Conservation (phyloP, 768 basidiomycete species). For the Chalciporus sphaerocephalus region DNA sequence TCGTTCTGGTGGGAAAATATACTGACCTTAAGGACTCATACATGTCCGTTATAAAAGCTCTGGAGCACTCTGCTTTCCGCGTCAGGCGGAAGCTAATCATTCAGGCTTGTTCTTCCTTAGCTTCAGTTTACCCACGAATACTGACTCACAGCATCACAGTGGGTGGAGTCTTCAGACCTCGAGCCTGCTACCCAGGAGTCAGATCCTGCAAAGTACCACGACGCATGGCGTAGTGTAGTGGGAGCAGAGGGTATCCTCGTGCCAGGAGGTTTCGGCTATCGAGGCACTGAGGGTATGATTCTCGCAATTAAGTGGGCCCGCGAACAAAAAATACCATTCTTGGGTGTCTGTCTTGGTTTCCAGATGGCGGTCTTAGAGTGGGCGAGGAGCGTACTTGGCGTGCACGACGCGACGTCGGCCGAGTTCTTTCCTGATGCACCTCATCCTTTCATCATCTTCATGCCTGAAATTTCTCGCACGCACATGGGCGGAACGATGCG, state of each 20-base stretch:
- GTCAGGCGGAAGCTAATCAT: constrained; percentile 80
- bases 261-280: constrained; percentile 90
- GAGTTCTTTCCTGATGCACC: constrained; percentile 65
- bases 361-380: constrained; percentile 96
- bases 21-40: constrained; percentile 96
- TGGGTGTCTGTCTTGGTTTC: constrained; percentile 97
- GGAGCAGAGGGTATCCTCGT: constrained; percentile 92
- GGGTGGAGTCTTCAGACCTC: constrained; percentile 94
- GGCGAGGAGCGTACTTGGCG: constrained; percentile 77
- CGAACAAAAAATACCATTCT: constrained; percentile 90
- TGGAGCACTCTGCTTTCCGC: constrained; percentile 95
- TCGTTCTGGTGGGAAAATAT: constrained; percentile 96
- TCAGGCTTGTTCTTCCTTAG: constrained; percentile 49
- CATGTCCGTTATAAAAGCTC: constrained; percentile 94
- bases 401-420: constrained; percentile 73
- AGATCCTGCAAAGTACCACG: constrained; percentile 86
- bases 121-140: neutral
- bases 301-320: constrained; percentile 96
- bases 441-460: constrained; percentile 87
- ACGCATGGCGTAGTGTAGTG: constrained; percentile 91
- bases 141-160: constrained; percentile 43
- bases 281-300: constrained; percentile 97
- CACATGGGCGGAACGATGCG: constrained; percentile 99
- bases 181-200: constrained; percentile 76
- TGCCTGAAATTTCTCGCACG: constrained; percentile 98